Evolutionary conservation across 2,329 filamentous ascomycete species (phyloP), one percentile per base, ranked within the genome.

Genomic region (Byssothecium circinans): DNA sequence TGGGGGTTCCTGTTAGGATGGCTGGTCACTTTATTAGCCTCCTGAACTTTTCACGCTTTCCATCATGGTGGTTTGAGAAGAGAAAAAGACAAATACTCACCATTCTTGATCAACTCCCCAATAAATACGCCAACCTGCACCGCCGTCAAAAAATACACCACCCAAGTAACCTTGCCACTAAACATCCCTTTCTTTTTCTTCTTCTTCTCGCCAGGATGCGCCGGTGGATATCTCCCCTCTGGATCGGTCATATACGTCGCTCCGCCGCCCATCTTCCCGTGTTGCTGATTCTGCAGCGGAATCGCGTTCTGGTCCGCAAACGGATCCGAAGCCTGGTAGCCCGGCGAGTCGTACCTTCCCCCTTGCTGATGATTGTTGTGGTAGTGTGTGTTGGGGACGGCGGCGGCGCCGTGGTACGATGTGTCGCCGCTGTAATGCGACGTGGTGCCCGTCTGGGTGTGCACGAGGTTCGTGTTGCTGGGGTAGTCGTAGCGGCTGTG

Each of bases 81-180:
- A n/a, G n/a, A n/a, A n/a, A n/a, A n/a, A n/a, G n/a, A n/a, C n/a
- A n/a, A n/a, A n/a, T n/a, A n/a, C 82, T 62, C 79, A 90, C 89
- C 86, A 71, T 91, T 95, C 65, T 86, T 89, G 39, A 88, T 85
- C 52, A 99, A 76, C 74, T 97, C 90, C 43, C 80, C 90, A 55
- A 97, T 88, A 65, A 99, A 99, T 22, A 97, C 90, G 14, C 78
- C 83, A 17, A 94, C 74, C 69, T 97, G 91, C 11, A 87, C 80
- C 23, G 85, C 45, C 2, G 90, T 89, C 54, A 97, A 81, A 35
- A 85, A 72, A 69, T 92, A 97, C 27, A 91, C 88, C 6, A 96
- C 83, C 80, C 88, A 94, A 0, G 94, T 87, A 34, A 85, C 76
- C 61, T 77, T 78, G 47, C 80, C 81, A 39, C 69, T 76, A 54